phyloP scores from a whole-genome alignment of 2,329 filamentous ascomycete genomes.

The Nannizziopsis arthrosporioides region DNA sequence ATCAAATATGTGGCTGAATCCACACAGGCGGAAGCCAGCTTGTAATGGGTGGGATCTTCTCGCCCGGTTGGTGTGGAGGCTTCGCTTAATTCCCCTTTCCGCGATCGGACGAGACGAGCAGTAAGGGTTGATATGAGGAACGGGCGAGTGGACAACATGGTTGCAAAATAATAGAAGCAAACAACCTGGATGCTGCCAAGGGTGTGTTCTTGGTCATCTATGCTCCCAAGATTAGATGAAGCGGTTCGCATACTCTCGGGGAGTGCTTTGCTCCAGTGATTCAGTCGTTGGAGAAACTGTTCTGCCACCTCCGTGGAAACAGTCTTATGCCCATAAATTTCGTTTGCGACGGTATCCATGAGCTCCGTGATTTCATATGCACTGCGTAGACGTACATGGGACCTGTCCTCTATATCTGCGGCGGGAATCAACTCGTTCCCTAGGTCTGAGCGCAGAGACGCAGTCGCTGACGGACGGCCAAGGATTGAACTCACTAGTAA shows the following conservation, averaged over 20 bases:
- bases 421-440: conserved; percentile 17
- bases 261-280: conserved; percentile 37
- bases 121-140: conserved; percentile 44
- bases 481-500: conserved; percentile 40
- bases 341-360: conserved; percentile 36
- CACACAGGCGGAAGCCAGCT: conserved; percentile 43
- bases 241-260: conserved; percentile 21
- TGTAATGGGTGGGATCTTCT: conserved; percentile 23
- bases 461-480: conserved; percentile 33
- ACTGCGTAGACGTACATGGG: conserved; percentile 27
- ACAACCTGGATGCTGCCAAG: conserved; percentile 45
- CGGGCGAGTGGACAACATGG: conserved; percentile 46
- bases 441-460: conserved; percentile 22
- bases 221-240: conserved; percentile 12
- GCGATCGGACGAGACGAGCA: neutral
- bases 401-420: conserved; percentile 15
- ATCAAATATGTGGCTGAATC: conserved; percentile 46
- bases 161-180: conserved; percentile 48
- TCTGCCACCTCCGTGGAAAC: conserved; percentile 29
- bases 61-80: conserved; percentile 6
- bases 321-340: conserved; percentile 32
- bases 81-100: neutral
- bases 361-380: conserved; percentile 36
- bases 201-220: conserved; percentile 25
- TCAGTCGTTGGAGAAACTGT: conserved; percentile 33